Base-by-base conservation (phyloP, 2,329 filamentous ascomycete genomes). In the Colletotrichum coccodes region DNA sequence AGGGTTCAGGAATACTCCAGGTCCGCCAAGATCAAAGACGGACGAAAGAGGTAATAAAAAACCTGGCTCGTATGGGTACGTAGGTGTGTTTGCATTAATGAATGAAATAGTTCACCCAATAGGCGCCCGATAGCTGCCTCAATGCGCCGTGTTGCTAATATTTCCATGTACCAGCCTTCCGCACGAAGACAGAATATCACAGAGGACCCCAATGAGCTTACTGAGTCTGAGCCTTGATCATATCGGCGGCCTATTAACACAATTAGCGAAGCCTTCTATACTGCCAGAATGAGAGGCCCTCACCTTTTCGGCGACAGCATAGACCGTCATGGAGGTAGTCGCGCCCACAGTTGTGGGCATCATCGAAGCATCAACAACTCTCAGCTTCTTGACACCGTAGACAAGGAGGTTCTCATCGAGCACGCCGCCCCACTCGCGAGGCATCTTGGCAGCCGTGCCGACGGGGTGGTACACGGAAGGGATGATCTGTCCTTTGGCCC, bases 361-460 rank as follows among this genome's bases (percentile, higher is more conserved):
- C 63, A 73, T 71, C 14, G 65, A 70, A 30, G 65, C 72, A 56
- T 74, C 72, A 23, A 73, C 53, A 12, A 74, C 54, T 16, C 71
- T 68, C 0, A 74, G 68, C 62, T 70, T 73, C 60, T 74, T 73
- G 5, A 72, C 73, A 0, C 77, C 77, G 26, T 77, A 73, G n/a
- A 78, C 76, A 46, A 68, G 23, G 54, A 79, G 34, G 1, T 73
- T 68, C 64, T 75, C 73, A 42, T 76, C 74, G 0, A 79, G 75
- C 5, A 75, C 73, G 6, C 77, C 77, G 3, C 77, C 77, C 36
- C 66, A 70, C 59, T 76, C 69, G 26, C 71, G 70, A 1, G 75
- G 73, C 73, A 76, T 73, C 73, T 74, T 78, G 26, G 76, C 72
- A 3, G 72, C 71, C 3, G 76, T 78, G 11, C 75, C 75, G 4